Base-by-base conservation (phyloP, 139 green algal genomes). In the Volvox africanus region DNA sequence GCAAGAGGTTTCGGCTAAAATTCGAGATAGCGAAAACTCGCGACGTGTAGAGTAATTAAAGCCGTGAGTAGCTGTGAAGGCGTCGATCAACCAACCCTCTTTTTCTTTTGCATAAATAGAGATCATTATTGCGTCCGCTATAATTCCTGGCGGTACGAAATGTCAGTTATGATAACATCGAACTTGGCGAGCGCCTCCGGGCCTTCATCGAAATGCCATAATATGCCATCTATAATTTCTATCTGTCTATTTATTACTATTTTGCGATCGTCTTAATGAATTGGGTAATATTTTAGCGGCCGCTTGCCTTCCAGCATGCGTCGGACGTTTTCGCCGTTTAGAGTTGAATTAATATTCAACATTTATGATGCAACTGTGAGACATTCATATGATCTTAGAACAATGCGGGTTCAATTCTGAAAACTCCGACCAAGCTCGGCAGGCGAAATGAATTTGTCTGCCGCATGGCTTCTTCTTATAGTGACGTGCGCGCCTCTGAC, bases 401-500 rank as follows among this genome's bases (percentile, higher is more conserved):
- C 21, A 61, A 81, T 81, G 75, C 61, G 75, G 75, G 75, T 81
- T 24, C 14, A 81, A 1, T 55, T 19, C 26, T 81, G 75, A 81
- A 55, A 19, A 13, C 30, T 2, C 1, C 32, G 61, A 81, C 32
- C 32, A 20, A 55, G 30, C 28, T 81, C 13, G 30, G 20, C 75
- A 55, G 32, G 33, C 75, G 75, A 20, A 55, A 81, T 81, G 75
- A 81, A 61, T 22, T 81, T 35, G 32, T 81, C 75, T 81, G 30
- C 24, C 32, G 17, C 32, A 24, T 35, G 75, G 75, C 30, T 55
- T 28, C 33, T 81, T 55, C 33, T 81, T 81, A 35, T 35, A 11
- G 2, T 81, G 75, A 35, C 32, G 0, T 55, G 32, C 17, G 61
- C 24, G 30, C 13, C 30, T 79, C 2, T 79, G 30, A 2, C 11